Conservation (phyloP, 495 filamentous ascomycete genomes). For the Penicillium fimorum region DNA sequence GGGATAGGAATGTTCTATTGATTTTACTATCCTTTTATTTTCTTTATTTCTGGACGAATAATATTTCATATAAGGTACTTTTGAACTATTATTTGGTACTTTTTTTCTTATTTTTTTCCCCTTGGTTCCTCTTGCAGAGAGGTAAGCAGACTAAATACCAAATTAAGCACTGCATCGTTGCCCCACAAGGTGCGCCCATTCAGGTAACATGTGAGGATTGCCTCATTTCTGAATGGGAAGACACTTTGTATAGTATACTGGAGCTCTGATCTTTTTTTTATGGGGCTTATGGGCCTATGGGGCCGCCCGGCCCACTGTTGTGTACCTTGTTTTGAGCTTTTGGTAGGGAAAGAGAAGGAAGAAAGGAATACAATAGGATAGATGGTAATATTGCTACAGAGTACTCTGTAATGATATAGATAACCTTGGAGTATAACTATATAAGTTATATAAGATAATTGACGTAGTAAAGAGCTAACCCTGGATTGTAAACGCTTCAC, state of each 20-base stretch:
- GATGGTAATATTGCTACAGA: no score
- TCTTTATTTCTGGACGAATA: not conserved
- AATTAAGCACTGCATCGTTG: conserved; percentile 22
- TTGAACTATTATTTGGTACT: not conserved
- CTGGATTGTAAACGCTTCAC: conserved; percentile 31
- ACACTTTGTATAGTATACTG: not conserved
- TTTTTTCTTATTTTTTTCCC: not conserved
- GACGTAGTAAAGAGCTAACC: conserved; percentile 46
- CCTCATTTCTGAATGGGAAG: not conserved
- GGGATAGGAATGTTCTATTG: not conserved
- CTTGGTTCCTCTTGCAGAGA: not conserved
- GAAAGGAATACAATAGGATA: no score
- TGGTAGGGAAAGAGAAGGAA: not conserved
- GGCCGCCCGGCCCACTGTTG: conserved; percentile 4
- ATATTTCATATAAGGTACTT: not conserved
- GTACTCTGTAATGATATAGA: no score
- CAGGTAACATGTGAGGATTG: conserved; percentile 9
- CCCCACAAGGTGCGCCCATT: conserved; percentile 18
- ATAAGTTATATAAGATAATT: conserved; percentile 10
- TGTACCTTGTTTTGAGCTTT: conserved; percentile 7
- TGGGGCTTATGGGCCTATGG: conserved; percentile 10
- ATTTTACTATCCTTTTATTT: not conserved
- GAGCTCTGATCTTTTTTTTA: not conserved
- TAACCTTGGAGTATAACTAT: no score
- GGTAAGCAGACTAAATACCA: conserved; percentile 3